Percentiles rank a stretch among this genome's conserved stretches.
These are phyloP conservation scores for Ceratocystis cacaofunesta DNA, from an alignment of 2,329 filamentous ascomycete species.

Conservation along the genomic window DNA sequence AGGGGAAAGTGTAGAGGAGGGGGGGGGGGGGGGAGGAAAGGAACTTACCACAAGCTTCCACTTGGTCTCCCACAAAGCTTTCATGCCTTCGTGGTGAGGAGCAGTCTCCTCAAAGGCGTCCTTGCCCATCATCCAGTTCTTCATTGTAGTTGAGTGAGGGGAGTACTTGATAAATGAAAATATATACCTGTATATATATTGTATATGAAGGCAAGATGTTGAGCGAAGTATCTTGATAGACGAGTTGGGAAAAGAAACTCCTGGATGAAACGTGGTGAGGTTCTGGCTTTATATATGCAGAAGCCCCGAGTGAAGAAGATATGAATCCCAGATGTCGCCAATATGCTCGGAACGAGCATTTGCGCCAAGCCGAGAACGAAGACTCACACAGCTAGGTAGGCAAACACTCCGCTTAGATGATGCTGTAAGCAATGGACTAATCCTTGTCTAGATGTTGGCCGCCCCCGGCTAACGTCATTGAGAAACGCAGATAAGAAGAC, in stretches of 20 bases:
- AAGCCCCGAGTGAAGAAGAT: background rate
- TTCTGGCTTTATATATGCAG: background rate
- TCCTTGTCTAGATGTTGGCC: too few species aligned
- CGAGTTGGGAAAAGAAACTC: too few species aligned
- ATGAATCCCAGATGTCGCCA: background rate
- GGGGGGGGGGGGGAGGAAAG: background rate
- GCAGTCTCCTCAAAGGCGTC: conserved; percentile 30
- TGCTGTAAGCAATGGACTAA: too few species aligned
- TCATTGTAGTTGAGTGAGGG: background rate
- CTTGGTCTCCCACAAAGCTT: conserved; percentile 58
- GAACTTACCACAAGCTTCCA: conserved; percentile 52
- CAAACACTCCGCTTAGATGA: too few species aligned
- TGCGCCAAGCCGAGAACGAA: too few species aligned
- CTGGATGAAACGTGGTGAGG: background rate
- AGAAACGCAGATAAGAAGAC: background rate
- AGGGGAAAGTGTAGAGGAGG: background rate
- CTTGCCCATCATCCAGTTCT: conserved; percentile 30
- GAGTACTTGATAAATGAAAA: background rate
- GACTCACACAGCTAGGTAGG: too few species aligned
- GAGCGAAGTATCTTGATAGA: too few species aligned
- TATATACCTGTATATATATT: too few species aligned
- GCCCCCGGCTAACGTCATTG: background rate
- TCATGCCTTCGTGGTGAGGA: conserved; percentile 45
- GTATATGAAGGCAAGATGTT: too few species aligned
- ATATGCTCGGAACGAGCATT: too few species aligned